Conservation (phyloP, 805 yeast genomes). For the Suhomyces emberorum region DNA sequence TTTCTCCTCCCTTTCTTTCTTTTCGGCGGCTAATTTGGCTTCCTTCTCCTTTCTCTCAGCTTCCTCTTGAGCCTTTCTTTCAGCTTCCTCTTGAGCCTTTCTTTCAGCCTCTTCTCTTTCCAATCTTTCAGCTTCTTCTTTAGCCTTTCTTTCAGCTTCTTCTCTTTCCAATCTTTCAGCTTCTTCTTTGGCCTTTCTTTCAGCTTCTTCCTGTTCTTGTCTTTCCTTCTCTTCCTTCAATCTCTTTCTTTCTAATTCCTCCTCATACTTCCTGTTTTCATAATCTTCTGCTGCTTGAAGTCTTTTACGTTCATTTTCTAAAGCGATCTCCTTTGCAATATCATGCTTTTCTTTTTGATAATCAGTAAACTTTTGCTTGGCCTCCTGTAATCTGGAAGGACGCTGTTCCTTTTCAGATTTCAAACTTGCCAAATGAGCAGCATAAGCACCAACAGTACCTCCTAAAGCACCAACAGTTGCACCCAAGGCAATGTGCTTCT, state of each 20-base stretch:
- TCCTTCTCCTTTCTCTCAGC: slow-evolving; percentile 9
- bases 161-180: slow-evolving; percentile 6
- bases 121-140: slow-evolving; percentile 11
- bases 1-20: slow-evolving; percentile 12
- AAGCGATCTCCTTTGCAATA: slow-evolving; percentile 36
- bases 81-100: slow-evolving; percentile 22
- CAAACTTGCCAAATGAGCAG: slow-evolving; percentile 39
- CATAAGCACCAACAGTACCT: slow-evolving; percentile 42
- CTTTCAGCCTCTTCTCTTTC: slow-evolving; percentile 26
- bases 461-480: slow-evolving; percentile 45
- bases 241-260: slow-evolving; percentile 14
- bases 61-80: slow-evolving; percentile 12
- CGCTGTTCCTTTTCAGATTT: slow-evolving; percentile 37
- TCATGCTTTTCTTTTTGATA: slow-evolving; percentile 48
- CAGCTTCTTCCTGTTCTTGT: slow-evolving; percentile 21
- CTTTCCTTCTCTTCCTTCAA: slow-evolving; percentile 14
- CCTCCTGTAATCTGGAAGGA: slow-evolving; percentile 34
- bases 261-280: slow-evolving; percentile 15
- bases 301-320: slow-evolving; percentile 35
- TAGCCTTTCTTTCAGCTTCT: slow-evolving; percentile 10
- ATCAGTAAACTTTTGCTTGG: slow-evolving; percentile 34
- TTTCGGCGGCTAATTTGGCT: slow-evolving; percentile 9
- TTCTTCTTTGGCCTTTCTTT: slow-evolving; percentile 27
- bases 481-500: slow-evolving; percentile 32
- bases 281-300: slow-evolving; percentile 38